A percentile compares a stretch with the other conserved stretches of the same genome.
These are phyloP conservation scores for Erodium maritimum DNA, from an alignment of 345 rosid genomes.

Conservation along the genomic window DNA sequence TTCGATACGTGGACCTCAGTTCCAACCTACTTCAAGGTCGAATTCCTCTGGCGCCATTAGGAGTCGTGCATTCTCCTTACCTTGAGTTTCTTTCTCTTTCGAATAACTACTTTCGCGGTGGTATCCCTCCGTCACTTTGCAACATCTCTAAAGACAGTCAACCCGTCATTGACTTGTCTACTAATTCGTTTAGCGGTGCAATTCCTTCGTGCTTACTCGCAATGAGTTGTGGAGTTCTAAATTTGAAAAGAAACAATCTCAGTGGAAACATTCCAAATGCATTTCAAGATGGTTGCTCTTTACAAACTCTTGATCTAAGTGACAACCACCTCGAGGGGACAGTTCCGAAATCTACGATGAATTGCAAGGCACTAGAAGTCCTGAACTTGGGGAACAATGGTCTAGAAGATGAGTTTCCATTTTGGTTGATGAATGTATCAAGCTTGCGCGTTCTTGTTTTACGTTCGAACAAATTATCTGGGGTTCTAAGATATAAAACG, in stretches of 20 bases:
- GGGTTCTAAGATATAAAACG: slow-evolving; percentile 15
- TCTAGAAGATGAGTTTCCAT: slow-evolving; percentile 23
- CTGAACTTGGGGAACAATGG: slow-evolving; percentile 27
- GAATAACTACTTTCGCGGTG: neutral
- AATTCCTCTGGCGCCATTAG: too few relatives aligned
- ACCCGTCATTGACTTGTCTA: slow-evolving; percentile 2
- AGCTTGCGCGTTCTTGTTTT: slow-evolving; percentile 24
- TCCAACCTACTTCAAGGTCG: neutral
- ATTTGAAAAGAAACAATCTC: slow-evolving; percentile 1
- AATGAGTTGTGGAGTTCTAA: slow-evolving; percentile 1
- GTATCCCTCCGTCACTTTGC: slow-evolving; percentile 7
- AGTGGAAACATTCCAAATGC: slow-evolving; percentile 8
- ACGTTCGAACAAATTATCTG: slow-evolving; percentile 28
- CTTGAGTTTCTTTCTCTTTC: slow-evolving; percentile 7
- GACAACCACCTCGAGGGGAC: slow-evolving; percentile 21
- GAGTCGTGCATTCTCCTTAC: too few relatives aligned
- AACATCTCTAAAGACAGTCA: neutral
- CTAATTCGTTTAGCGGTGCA: neutral
- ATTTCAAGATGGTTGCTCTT: slow-evolving; percentile 7
- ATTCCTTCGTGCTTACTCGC: slow-evolving; percentile 8
- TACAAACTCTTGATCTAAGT: slow-evolving; percentile 25
- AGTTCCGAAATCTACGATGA: slow-evolving; percentile 18
- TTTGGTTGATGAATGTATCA: slow-evolving; percentile 13
- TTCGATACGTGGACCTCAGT: slow-evolving; percentile 2
- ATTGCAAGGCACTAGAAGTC: slow-evolving; percentile 23